phyloP scores from a whole-genome alignment of 140 eudicot species.

The Ambrosia hybrid region DNA sequence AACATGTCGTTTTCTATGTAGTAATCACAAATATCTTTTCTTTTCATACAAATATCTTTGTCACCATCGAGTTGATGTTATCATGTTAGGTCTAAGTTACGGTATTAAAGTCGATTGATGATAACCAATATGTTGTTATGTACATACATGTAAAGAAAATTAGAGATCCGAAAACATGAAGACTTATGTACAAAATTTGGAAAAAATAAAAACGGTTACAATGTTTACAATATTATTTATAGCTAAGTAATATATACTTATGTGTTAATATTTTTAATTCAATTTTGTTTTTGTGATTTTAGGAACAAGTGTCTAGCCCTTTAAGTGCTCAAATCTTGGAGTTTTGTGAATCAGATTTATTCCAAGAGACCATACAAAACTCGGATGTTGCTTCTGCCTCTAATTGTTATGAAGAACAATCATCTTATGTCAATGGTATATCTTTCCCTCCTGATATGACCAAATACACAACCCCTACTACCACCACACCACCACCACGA shows the following conservation, averaged over 20 bases:
- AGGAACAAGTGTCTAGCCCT: slow-evolving; percentile 79
- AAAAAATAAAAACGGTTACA: background rate
- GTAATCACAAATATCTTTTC: slow-evolving; percentile 30
- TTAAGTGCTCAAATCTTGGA: slow-evolving; percentile 63
- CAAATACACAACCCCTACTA: slow-evolving; percentile 19
- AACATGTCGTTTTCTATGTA: slow-evolving; percentile 39
- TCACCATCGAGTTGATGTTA: slow-evolving; percentile 31
- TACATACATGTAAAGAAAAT: slow-evolving; percentile 18
- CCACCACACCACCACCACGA: slow-evolving; percentile 7
- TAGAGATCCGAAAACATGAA: slow-evolving; percentile 16
- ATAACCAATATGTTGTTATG: background rate
- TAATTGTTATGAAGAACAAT: slow-evolving; percentile 71
- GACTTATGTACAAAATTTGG: slow-evolving; percentile 19
- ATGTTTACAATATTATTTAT: background rate
- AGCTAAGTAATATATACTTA: too few species aligned
- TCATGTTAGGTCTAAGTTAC: slow-evolving; percentile 35
- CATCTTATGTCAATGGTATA: slow-evolving; percentile 46
- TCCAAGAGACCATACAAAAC: slow-evolving; percentile 73
- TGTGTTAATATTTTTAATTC: background rate
- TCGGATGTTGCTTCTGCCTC: slow-evolving; percentile 75
- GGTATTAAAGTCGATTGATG: slow-evolving; percentile 33
- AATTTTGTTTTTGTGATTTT: slow-evolving; percentile 25
- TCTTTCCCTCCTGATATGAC: slow-evolving; percentile 43
- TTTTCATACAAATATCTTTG: slow-evolving; percentile 26
- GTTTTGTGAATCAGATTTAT: slow-evolving; percentile 76